Base-by-base conservation (phyloP, 768 basidiomycete genomes). In the Leucosporidium yakuticum region DNA sequence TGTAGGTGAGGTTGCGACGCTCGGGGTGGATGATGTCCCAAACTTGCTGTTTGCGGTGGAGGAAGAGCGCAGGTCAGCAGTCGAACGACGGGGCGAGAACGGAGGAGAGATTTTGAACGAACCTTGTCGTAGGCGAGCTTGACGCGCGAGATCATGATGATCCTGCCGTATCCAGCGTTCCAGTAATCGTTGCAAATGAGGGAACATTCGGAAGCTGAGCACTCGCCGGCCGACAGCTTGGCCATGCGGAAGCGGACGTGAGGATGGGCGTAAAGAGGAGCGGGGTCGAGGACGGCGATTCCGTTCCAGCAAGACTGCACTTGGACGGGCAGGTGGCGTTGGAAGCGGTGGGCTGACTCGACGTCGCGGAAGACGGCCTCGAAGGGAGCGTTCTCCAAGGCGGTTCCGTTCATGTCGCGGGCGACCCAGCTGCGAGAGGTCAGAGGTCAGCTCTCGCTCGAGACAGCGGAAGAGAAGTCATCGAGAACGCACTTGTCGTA, bases 231-330 rank as follows among this genome's bases (percentile, higher is more conserved):
- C 14, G 82, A 83, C 62, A 98, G 84, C 63, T 82, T 83, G 6
- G 96, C 96, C 96, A 99, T 99, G 34, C 96, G 84, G 85, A 99
- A 99, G 64, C 85, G 84, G 66, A 97, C 88, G 73, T 91, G 91
- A 14, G 92, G 90, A 0, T 90, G 89, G 2, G 83, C 82, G 80
- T 99, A 99, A 80, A 99, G 89, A 9, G 96, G 96, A 15, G 88
- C 93, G 0, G 96, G 93, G 77, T 98, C 96, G 63, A 98, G 83
- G 12, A 99, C 82, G 44, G 95, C 94, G 74, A 98, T 88, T 23
- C 96, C 96, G 77, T 98, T 99, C 96, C 96, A 98, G 80, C 95
- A 99, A 6, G 89, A 88, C 80, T 98, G 95, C 31, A 98, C 91
- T 77, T 99, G 96, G 27, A 98, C 81, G 0, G 96, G 95, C 1